A percentile compares a stretch with the other conserved stretches of the same genome.
phyloP scores from a whole-genome alignment of 2,329 filamentous ascomycete genomes.

The Colletotrichum ledebouriae region DNA sequence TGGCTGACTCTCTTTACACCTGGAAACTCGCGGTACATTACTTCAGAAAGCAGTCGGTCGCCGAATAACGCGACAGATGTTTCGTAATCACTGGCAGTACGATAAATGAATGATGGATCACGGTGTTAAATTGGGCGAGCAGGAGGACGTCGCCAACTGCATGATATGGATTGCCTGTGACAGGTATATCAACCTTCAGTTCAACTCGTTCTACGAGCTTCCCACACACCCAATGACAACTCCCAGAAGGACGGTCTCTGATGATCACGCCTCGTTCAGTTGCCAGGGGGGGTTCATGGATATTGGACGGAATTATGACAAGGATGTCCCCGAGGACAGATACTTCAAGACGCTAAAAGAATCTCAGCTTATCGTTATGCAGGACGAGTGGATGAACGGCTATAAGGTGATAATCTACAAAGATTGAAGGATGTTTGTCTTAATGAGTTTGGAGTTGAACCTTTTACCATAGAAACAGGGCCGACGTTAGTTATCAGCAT shows the following conservation, averaged over 20 bases:
- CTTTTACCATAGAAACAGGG: neutral
- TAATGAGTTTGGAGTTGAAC: neutral
- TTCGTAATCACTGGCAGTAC: constrained; percentile 63
- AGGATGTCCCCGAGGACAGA: constrained; percentile 49
- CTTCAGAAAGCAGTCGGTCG: constrained; percentile 57
- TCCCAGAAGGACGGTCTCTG: constrained; percentile 53
- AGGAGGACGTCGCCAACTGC: constrained; percentile 50
- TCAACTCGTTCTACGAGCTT: neutral
- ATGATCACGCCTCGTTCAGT: constrained; percentile 55
- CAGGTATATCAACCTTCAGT: constrained; percentile 49
- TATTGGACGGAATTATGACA: constrained; percentile 54
- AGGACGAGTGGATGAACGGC: constrained; percentile 53
- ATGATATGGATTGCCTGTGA: constrained; percentile 53
- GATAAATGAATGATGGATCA: constrained; percentile 55
- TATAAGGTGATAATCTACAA: constrained; percentile 16
- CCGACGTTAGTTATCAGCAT: neutral
- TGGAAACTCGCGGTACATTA: constrained; percentile 62
- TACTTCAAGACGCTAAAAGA: constrained; percentile 56
- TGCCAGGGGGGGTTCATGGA: constrained; percentile 56
- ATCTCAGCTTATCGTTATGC: constrained; percentile 56
- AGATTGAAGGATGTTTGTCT: neutral
- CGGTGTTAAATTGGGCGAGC: constrained; percentile 57
- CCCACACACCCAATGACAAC: neutral
- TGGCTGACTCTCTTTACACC: constrained; percentile 59
- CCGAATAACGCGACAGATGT: constrained; percentile 57